Base-by-base conservation (phyloP, 805 yeast genomes). In the Cyberlindnera bimundalis region DNA sequence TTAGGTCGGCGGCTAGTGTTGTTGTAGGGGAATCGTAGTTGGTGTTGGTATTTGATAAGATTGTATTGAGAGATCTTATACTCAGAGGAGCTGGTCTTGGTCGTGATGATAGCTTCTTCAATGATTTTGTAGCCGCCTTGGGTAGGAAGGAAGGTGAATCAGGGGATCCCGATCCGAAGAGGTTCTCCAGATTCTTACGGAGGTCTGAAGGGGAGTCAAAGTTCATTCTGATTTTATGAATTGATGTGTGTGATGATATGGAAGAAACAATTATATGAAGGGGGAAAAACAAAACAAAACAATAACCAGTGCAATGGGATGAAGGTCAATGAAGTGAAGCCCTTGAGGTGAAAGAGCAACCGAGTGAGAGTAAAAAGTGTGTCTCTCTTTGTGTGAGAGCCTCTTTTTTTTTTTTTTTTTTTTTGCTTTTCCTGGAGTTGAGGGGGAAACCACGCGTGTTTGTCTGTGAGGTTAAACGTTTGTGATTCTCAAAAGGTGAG, bases 1-100 rank as follows among this genome's bases (percentile, higher is more conserved):
- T 53, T 23, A 66, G 54, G 40, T 66, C 68, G 21, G 66, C 69
- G 5, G 68, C 67, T 19, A 66, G 48, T 2, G 57, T 60, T 0
- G 68, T 55, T 5, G 68, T 59, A 9, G 76, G 74, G 2, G 70
- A 61, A 40, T 33, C 60, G 53, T 34, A 57, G 51, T n/a, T 60
- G 40, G 13, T 7, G 2, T 15, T 60, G 39, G 12, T 7, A 3
- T 14, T 58, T 46, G 39, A 33, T 7, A 14, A 11, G 19, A 48
- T 37, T 29, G 45, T 15, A 46, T 43, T 14, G 43, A 48, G 24
- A 37, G 40, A 31, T 49, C 44, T 21, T 32, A 23, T 15, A 33
- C 34, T 20, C 25, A 35, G 39, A 12, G 51, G 40, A 13, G 35
- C 34, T 14, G 53, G 38, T 56, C 45, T 51, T 36, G 45, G 47